These are phyloP conservation scores for Leptographium flavum DNA, from an alignment of 2,329 filamentous ascomycete species.

Conservation along the genomic window DNA sequence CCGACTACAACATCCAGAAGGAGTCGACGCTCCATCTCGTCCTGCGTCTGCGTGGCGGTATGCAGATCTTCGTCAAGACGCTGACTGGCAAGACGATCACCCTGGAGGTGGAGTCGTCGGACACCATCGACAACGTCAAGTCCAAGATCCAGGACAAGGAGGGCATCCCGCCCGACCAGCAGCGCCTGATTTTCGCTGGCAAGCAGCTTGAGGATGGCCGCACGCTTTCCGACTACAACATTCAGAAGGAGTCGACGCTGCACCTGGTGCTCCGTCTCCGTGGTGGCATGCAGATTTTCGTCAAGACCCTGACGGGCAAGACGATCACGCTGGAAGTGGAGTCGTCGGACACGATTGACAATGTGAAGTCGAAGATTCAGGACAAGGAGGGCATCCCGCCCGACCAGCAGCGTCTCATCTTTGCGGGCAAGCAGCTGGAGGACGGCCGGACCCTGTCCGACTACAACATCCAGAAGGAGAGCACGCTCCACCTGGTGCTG, in stretches of 20 bases:
- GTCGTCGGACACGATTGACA: slow-evolving; percentile 82
- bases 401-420: slow-evolving; percentile 88
- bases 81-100: slow-evolving; percentile 93
- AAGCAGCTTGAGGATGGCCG: slow-evolving; percentile 95
- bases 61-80: slow-evolving; percentile 68
- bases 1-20: slow-evolving; percentile 73
- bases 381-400: slow-evolving; percentile 90
- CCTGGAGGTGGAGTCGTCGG: slow-evolving; percentile 73
- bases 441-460: slow-evolving; percentile 83
- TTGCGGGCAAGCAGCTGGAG: slow-evolving; percentile 85
- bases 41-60: slow-evolving; percentile 53
- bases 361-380: slow-evolving; percentile 88
- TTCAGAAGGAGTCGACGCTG: slow-evolving; percentile 82
- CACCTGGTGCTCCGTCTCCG: slow-evolving; percentile 77
- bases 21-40: slow-evolving; percentile 61
- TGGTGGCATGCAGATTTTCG: slow-evolving; percentile 82
- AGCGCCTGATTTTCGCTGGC: slow-evolving; percentile 89
- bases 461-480: slow-evolving; percentile 96
- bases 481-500: slow-evolving; percentile 66
- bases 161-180: slow-evolving; percentile 89
- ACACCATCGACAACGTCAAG: slow-evolving; percentile 95
- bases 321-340: slow-evolving; percentile 90
- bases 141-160: slow-evolving; percentile 97
- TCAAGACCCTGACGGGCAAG: slow-evolving; percentile 81
- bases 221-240: slow-evolving; percentile 85